Conservation (phyloP, 169 alveolate genomes). For the Plasmodium vivax region DNA sequence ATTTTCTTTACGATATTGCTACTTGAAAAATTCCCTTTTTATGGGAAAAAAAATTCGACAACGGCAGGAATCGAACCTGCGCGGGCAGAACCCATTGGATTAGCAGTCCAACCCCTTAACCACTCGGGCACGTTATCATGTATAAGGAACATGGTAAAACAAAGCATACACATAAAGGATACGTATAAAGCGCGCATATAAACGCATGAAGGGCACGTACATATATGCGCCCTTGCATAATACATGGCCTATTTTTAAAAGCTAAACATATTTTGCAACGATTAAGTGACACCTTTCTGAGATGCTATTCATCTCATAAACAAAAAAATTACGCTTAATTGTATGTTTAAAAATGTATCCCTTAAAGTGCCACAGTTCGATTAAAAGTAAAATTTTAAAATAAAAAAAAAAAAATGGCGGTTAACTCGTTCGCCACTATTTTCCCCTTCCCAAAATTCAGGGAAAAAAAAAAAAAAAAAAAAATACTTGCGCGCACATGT, state of each 20-base stretch:
- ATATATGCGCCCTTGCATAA: background rate
- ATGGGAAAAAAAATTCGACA: slow-evolving; percentile 84
- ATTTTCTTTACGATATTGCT: background rate
- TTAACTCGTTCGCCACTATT: background rate
- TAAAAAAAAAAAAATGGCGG: background rate
- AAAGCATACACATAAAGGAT: background rate
- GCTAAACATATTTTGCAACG: background rate
- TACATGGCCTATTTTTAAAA: background rate
- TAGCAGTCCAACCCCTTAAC: slow-evolving; percentile 97
- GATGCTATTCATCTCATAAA: background rate
- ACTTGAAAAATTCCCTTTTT: background rate
- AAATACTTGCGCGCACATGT: background rate
- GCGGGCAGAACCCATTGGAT: slow-evolving; percentile 98
- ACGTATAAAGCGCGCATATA: background rate
- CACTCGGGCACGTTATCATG: slow-evolving; percentile 92
- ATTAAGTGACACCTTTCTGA: background rate
- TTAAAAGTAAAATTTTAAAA: background rate
- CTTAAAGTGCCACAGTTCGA: background rate
- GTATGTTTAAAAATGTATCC: background rate
- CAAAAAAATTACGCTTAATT: background rate
- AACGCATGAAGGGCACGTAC: background rate
- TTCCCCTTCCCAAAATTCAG: background rate
- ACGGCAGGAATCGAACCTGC: slow-evolving; percentile 98
- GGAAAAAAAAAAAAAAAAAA: background rate
- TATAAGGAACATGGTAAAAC: background rate